Base-by-base conservation (phyloP, 2,329 filamentous ascomycete species). In the Penicillium sp. region DNA sequence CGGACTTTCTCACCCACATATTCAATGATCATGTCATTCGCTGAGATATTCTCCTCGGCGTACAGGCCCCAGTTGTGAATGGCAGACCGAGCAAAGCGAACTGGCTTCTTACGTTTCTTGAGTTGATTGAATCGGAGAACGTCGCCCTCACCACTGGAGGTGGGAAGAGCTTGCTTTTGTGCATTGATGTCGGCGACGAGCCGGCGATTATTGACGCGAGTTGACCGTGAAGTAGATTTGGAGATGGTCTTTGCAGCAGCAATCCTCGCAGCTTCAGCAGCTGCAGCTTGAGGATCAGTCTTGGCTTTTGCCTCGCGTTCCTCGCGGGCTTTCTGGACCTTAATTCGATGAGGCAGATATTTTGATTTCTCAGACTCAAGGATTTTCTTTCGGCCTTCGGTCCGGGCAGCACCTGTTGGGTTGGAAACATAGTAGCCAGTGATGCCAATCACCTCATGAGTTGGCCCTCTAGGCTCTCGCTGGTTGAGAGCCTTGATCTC, bases 11-110 rank as follows among this genome's bases (percentile, higher is more conserved):
- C 94, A 57, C 94, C 94, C 11, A 99, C 94, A 71, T 99, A 99
- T 77, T 99, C 94, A 69, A 99, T 99, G 72, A 99, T 99, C 92
- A 99, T 97, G 75, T 99, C 94, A 73, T 96, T 95, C 72, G 93
- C 92, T 57, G 89, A 85, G 61, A 99, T 99, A 70, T 96, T 94
- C 76, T 99, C 94, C 81, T 97, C 93, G 3, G 94, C 92, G 70
- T 99, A 99, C 26, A 99, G 79, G 26, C 94, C 94, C 94, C 94
- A 99, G 68, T 97, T 97, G 77, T 99, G 94, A 67, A 99, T 99
- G 44, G 94, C 94, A 50, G 94, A 99, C 43, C 94, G 86, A 54
- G 93, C 94, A 75, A 99, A 99, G 72, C 95, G 94, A 73, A 99
- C 94, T 1, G 93, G 92, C 81, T 99, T 99, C 85, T 97, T 99